Evolutionary conservation across 2,329 filamentous ascomycete species (phyloP).

Genomic region (Bipolaris cookei): DNA sequence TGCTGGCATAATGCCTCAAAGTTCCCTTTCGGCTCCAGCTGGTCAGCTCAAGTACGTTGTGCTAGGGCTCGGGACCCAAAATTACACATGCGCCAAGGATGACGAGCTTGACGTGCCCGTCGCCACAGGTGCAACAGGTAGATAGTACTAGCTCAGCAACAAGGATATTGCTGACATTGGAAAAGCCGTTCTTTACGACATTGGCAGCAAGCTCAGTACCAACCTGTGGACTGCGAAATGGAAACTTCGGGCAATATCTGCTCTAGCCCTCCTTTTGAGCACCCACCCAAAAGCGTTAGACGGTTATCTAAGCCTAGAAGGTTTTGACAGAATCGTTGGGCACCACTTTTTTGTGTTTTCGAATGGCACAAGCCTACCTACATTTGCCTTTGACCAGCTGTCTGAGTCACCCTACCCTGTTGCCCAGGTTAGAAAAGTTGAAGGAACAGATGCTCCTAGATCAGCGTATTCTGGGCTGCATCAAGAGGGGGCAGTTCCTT

Average conservation of each 20-base stretch:
- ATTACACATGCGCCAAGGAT: constrained; percentile 49
- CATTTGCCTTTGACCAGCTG: constrained; percentile 59
- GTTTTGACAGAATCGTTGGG: constrained; percentile 56
- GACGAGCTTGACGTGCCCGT: constrained; percentile 12
- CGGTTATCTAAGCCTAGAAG: background rate
- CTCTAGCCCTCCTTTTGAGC: background rate
- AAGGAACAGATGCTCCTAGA: constrained; percentile 57
- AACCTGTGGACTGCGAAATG: background rate
- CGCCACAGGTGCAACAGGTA: too few relatives aligned
- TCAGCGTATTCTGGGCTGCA: constrained; percentile 35
- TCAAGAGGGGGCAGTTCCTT: constrained; percentile 45
- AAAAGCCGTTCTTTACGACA: constrained; percentile 1
- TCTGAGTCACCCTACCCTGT: constrained; percentile 51
- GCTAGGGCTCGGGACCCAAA: constrained; percentile 56
- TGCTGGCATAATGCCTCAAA: constrained; percentile 3
- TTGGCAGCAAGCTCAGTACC: background rate
- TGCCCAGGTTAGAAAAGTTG: constrained; percentile 51
- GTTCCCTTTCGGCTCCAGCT: constrained; percentile 7
- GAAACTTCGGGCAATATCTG: background rate
- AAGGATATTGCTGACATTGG: background rate
- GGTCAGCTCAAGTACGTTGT: constrained; percentile 49
- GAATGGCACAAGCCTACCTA: constrained; percentile 53
- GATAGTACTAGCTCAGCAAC: constrained; percentile 1
- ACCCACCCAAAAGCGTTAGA: background rate
- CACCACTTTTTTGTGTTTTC: constrained; percentile 67